Conservation (phyloP, 345 rosid species). For the Syzygium aromaticum region DNA sequence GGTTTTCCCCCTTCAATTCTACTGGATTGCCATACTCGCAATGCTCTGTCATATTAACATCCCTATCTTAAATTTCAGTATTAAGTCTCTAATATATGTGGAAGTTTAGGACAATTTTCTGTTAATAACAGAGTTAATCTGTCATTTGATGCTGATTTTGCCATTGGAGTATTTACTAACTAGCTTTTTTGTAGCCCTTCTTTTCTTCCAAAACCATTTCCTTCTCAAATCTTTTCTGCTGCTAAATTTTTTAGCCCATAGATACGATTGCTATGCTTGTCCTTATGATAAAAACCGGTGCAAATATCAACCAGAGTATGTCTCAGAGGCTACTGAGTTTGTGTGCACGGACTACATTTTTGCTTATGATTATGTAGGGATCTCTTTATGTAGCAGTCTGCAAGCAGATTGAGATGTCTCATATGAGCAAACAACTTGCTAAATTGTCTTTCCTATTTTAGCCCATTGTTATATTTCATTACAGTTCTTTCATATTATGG, state of each 20-base stretch:
- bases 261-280: not conserved
- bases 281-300: not conserved
- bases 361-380: not conserved
- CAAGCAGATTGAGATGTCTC: not conserved
- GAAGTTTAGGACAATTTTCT: not conserved
- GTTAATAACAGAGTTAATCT: not conserved
- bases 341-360: not conserved
- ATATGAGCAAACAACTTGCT: not conserved
- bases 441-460: not conserved
- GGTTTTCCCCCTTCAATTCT: constrained; percentile 19
- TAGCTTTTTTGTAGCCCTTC: not conserved
- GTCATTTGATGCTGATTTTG: not conserved
- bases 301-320: not conserved
- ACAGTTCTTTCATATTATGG: not conserved
- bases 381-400: not conserved
- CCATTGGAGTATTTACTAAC: not conserved
- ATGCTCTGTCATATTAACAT: not conserved
- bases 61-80: not conserved
- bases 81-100: not conserved
- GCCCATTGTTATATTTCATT: not conserved
- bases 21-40: not conserved
- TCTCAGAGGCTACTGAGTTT: not conserved
- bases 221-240: not conserved
- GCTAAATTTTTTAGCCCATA: not conserved
- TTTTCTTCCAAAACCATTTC: not conserved